Evolutionary conservation across 2,329 filamentous ascomycete species (phyloP), one percentile per base, ranked within the genome.

Genomic region (Hirsutella rhossiliensis): DNA sequence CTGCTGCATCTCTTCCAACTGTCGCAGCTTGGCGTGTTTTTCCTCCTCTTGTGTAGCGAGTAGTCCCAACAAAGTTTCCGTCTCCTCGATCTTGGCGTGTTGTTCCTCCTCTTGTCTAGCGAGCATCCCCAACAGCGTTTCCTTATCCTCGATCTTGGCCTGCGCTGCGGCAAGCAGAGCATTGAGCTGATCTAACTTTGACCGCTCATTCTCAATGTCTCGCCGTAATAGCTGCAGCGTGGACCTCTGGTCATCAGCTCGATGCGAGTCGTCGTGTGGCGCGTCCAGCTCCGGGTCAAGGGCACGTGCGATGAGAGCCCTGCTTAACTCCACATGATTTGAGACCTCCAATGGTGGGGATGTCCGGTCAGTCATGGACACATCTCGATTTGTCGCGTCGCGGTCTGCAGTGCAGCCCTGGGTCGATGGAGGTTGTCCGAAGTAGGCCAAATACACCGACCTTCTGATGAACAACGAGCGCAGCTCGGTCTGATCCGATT

Each of bases 401-500:
- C 18, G 12, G 36, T 20, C 18, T 20, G 36, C 7, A 18, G 18
- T 38, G 18, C 36, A 38, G 36, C 36, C 19, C 12, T 38, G 13
- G 36, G 36, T 38, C 36, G 38, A 40, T 40, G 27, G 38, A 28
- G 38, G 38, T 8, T 28, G 15, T n/a, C 38, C 38, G 28, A 40
- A 40, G 23, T 40, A 40, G n/a, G n/a, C n/a, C n/a, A n/a, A 40
- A 19, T 40, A 40, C 28, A 40, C 38, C n/a, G 38, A 40, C 15
- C 38, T 3, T 40, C 38, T 28, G 18, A 40, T 30, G 18, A 29
- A 40, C 20, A 19, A 29, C 38, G 38, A 40, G 18, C 11, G 15
- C 6, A 40, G 11, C 12, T 27, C 20, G 7, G 23, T 30, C 20
- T 11, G 27, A 28, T 40, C 23, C 15, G 28, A 17, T 29, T 40